Base-by-base conservation (phyloP, 2,329 filamentous ascomycete genomes). In the Epichloe sylvatica region DNA sequence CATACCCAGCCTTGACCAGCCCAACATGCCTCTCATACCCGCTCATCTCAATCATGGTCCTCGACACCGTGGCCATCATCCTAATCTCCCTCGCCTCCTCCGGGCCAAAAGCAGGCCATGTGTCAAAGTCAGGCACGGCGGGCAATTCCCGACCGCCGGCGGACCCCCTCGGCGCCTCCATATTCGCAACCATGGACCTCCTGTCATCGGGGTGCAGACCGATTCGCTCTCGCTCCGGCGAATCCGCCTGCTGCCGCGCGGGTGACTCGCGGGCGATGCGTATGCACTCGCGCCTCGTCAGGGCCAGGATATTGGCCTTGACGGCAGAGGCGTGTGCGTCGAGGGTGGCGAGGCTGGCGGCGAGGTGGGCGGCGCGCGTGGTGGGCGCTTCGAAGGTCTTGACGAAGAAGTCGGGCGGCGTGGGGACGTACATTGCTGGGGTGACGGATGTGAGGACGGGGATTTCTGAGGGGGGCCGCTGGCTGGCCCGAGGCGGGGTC, bases 341-440 rank as follows among this genome's bases (percentile, higher is more conserved):
- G 21, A 61, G 45, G 6, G 42, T 19, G 13, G 54, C 51, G 23
- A 67, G 51, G 19, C 53, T 49, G 38, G 52, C 53, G 15, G 51
- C 51, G 15, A 64, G 51, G 17, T 49, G 52, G 2, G 57, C 58
- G 33, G 49, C 34, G 21, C 42, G 47, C 33, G 19, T 49, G 42
- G 54, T 9, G 8, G 55, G 56, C 4, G 54, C 47, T 1, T 48
- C 35, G 39, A 55, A 54, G 19, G 51, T 50, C 23, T 25, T 7
- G 6, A 7, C 23, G 41, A 56, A 52, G 46, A 62, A 55, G 40
- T 59, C 54, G 8, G 53, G 48, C 49, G 51, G 42, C 15, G 69
- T 56, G 25, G 65, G 63, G 25, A 64, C 60, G 55, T 68, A 70
- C 43, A 70, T 64, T 51, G 60, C 55, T 5, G 60, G 55, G 4